Evolutionary conservation across 176 grass and related monocot species (phyloP).

Genomic region (Bolboschoenus planiculmis): DNA sequence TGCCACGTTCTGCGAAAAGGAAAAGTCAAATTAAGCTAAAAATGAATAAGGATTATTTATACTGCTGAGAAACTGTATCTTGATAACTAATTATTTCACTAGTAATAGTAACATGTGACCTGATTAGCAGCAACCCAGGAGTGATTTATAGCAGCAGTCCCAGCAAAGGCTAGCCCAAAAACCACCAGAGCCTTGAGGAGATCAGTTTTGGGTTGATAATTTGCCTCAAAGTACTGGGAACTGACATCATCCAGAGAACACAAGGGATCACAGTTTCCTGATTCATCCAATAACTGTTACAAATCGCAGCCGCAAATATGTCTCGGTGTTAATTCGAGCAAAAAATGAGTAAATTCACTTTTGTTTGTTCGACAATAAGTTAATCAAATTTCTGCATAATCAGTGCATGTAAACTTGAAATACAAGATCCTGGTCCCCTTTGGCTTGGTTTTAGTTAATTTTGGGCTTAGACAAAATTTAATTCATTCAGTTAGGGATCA

Average conservation of each 20-base stretch:
- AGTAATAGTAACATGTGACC: conserved; percentile 30
- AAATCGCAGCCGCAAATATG: neutral
- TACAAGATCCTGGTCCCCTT: neutral
- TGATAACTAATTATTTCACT: neutral
- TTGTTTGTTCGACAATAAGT: neutral
- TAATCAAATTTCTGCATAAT: neutral
- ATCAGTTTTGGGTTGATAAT: conserved; percentile 83
- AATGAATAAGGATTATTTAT: neutral
- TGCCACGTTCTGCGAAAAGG: conserved; percentile 70
- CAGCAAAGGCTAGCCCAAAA: conserved; percentile 53
- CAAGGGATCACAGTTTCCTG: conserved; percentile 80
- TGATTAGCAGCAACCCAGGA: conserved; percentile 94
- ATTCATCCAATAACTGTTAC: conserved; percentile 42
- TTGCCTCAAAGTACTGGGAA: conserved; percentile 69
- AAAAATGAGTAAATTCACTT: neutral
- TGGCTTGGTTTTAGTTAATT: neutral
- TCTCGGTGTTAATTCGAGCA: neutral
- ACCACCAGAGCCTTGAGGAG: conserved; percentile 74
- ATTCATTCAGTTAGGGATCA: neutral
- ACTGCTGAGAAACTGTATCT: neutral
- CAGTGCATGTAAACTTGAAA: neutral
- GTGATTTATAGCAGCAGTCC: conserved; percentile 84
- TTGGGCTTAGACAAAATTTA: neutral
- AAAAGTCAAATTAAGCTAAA: conserved; percentile 15
- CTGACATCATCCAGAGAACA: conserved; percentile 87